Evolutionary conservation across 2,329 filamentous ascomycete species (phyloP), one percentile per base, ranked within the genome.

Genomic region (Penicillium sclerotigenum): DNA sequence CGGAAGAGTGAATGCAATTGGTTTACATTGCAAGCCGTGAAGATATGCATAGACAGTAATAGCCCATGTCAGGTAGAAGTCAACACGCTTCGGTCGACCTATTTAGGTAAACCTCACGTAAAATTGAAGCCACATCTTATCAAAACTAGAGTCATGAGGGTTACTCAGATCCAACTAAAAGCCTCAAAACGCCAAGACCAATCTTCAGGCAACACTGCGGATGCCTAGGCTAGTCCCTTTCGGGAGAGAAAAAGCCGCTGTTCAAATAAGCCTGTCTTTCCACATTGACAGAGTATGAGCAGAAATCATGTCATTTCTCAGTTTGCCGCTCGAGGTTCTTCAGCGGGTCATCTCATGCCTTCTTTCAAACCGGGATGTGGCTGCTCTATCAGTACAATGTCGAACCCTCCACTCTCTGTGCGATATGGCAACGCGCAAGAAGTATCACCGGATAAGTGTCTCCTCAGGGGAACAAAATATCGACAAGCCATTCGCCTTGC

Each of bases 371-470:
- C 49, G 34, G 16, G 59, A 63, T 50, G 56, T 61, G 26, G 54
- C 57, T 14, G 59, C 60, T 18, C 41, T 63, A 18, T 63, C 59
- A 29, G 36, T 24, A 9, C 55, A 59, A 51, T 56, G 54, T 31
- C 46, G 54, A 24, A n/a, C 18, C 20, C 42, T 63, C 11, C 40
- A 63, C 34, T 40, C 29, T 16, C 43, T 63, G 9, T 58, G 57
- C 36, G 61, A 60, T 40, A 62, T 63, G 59, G 34, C 47, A 54
- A 47, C 36, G 6, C 61, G 61, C 41, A 42, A 59, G 13, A 47
- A 34, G 14, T 59, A 52, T 31, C 40, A 58, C 36, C 51, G 37
- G 16, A 60, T 65, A 2, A 45, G 45, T 16, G 42, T 65, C 14
- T 48, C 20, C 2, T 14, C 24, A 16, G 29, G 18, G 0, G 54